Percentiles rank a stretch among this genome's conserved stretches.
Evolutionary conservation across 352 stramenopile species (phyloP).

Genomic region (Globisporangium viniferum): DNA sequence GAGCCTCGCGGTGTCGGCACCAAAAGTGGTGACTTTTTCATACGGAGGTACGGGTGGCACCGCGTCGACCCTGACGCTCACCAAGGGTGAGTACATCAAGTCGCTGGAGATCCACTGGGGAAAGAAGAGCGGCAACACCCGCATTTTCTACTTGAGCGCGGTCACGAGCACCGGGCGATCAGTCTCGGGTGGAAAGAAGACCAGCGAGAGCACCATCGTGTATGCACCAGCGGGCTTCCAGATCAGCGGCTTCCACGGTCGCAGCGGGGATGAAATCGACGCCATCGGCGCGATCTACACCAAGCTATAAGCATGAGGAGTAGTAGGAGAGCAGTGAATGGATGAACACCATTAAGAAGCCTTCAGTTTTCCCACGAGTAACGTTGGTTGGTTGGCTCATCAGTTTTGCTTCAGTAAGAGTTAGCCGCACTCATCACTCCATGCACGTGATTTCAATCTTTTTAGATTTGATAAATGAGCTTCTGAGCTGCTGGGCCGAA

Average conservation of each 20-base stretch:
- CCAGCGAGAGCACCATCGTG: constrained; percentile 24
- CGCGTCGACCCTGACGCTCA: constrained; percentile 33
- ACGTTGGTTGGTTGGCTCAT: too few relatives aligned
- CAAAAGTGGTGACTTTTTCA: constrained; percentile 18
- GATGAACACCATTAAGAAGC: too few relatives aligned
- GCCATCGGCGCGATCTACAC: constrained; percentile 46
- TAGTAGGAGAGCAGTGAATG: too few relatives aligned
- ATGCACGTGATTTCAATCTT: too few relatives aligned
- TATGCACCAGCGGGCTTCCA: constrained; percentile 38
- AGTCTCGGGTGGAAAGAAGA: constrained; percentile 31
- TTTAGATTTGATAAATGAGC: too few relatives aligned
- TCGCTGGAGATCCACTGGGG: constrained; percentile 44
- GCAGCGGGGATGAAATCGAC: constrained; percentile 36
- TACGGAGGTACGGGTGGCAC: constrained; percentile 40
- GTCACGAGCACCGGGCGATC: constrained; percentile 33
- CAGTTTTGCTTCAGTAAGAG: too few relatives aligned
- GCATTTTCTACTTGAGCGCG: constrained; percentile 44
- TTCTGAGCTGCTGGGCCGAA: too few relatives aligned
- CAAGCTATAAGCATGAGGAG: constrained; percentile 30
- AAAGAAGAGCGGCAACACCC: constrained; percentile 35
- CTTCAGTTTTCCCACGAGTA: too few relatives aligned
- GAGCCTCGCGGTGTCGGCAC: constrained; percentile 21
- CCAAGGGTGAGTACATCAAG: constrained; percentile 36
- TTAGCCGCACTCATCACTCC: too few relatives aligned
- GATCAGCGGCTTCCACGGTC: constrained; percentile 48